Evolutionary conservation across 164 flowering plant species (phyloP).

Genomic region (Magnolia sinica): DNA sequence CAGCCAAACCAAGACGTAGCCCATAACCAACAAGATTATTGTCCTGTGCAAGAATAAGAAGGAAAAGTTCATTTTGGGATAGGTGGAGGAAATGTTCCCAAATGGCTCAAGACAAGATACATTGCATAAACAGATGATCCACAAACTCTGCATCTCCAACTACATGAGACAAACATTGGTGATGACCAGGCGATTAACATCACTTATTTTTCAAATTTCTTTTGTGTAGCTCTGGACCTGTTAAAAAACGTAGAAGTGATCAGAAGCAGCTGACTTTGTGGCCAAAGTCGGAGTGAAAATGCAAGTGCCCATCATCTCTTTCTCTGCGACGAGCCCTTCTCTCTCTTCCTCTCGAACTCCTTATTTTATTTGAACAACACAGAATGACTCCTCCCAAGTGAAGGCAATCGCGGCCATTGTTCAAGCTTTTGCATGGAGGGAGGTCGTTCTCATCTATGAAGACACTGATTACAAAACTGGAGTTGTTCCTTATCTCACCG

Average conservation of each 20-base stretch:
- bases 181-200: background rate
- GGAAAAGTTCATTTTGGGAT: too few species aligned
- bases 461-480: background rate
- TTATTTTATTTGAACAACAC: conserved; percentile 42
- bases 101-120: too few species aligned
- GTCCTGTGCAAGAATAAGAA: too few species aligned
- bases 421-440: conserved; percentile 21
- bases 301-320: conserved; percentile 44
- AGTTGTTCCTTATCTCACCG: background rate
- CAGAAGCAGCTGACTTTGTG: conserved; percentile 43
- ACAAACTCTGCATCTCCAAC: too few species aligned
- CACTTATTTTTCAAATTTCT: too few species aligned
- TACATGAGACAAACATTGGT: too few species aligned
- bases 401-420: conserved; percentile 35
- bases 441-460: conserved; percentile 37
- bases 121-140: too few species aligned
- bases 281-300: conserved; percentile 35
- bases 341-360: conserved; percentile 9
- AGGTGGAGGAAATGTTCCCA: too few species aligned
- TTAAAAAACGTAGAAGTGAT: conserved; percentile 15
- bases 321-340: conserved; percentile 28
- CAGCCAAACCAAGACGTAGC: too few species aligned
- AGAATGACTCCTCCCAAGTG: conserved; percentile 22
- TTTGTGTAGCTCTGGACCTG: background rate
- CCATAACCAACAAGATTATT: too few species aligned